Conservation (phyloP, 495 filamentous ascomycete genomes). For the Xylaria longipes region DNA sequence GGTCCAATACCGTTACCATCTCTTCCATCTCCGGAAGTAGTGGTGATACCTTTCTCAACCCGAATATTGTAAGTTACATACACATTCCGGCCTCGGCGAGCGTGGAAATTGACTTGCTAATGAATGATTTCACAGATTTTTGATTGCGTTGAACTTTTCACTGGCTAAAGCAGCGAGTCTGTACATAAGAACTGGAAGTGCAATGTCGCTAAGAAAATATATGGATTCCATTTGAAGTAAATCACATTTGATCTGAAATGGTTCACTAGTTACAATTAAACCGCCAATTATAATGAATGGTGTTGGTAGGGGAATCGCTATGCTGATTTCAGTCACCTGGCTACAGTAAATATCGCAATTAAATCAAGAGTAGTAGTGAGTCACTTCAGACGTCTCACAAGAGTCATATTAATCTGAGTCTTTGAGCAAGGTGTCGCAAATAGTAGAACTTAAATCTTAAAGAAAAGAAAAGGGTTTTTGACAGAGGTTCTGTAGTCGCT, state of each 20-base stretch:
- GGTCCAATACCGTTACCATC: conserved; percentile 69
- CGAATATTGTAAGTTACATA: conserved; percentile 64
- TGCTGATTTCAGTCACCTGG: too few species aligned
- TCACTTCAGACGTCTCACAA: too few species aligned
- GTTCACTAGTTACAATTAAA: background rate
- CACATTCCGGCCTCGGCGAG: too few species aligned
- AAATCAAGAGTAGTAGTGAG: too few species aligned
- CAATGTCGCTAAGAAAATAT: background rate
- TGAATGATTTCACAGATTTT: conserved; percentile 52
- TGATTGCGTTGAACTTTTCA: conserved; percentile 62
- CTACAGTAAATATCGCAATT: too few species aligned
- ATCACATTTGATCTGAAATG: background rate
- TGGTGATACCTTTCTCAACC: conserved; percentile 59
- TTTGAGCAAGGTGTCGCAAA: background rate
- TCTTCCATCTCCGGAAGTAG: conserved; percentile 64
- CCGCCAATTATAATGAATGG: background rate
- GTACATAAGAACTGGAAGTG: background rate
- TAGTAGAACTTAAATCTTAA: background rate
- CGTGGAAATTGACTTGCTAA: background rate
- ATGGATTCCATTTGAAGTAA: background rate
- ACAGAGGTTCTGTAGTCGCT: background rate
- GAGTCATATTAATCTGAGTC: too few species aligned
- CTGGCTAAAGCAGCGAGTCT: background rate
- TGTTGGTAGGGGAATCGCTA: too few species aligned
- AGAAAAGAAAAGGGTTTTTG: too few species aligned